Base-by-base conservation (phyloP, 805 yeast genomes). In the Zygoascus biomembranicola region DNA sequence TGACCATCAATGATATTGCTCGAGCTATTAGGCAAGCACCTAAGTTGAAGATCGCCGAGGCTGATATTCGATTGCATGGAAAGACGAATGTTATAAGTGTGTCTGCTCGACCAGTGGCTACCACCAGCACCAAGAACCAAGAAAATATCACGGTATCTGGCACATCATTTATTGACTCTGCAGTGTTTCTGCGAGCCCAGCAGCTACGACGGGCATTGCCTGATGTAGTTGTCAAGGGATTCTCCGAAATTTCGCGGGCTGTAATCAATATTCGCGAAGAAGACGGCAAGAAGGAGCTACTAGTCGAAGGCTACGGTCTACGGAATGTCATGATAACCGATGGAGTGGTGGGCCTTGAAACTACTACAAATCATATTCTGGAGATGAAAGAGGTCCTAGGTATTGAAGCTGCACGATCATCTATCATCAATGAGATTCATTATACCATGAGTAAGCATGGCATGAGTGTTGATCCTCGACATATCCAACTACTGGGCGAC, bases 401-500 rank as follows among this genome's bases (percentile, higher is more conserved):
- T 64, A 95, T 94, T 59, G 99, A 94, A 69, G 99, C 99, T 1
- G 99, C 99, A 1, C 79, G 99, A 68, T 74, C 89, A 0, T 85
- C 96, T 61, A 94, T 94, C 67, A 86, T 94, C 66, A 82, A 82
- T 58, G 99, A 94, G 74, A 94, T 94, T 69, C 96, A 87, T 66
- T 90, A 90, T 67, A 94, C 99, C 52, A 94, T 94, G 99, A 84
- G 96, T 67, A 89, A 90, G 71, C 99, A 94, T 76, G 99, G 99
- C 72, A 94, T 94, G 99, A 88, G 96, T 69, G 97, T 94, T 49
- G 99, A 94, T 77, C 99, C 98, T 57, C 96, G 99, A 77, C 99
- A 94, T 70, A 90, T 95, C 68, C 98, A 94, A 73, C 75, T 94
- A 47, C 74, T 94, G 59, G 99, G 99, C 59, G 99, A 94, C 70